Evolutionary conservation across 2,329 filamentous ascomycete genomes (phyloP).

Genomic region (Cladosporium halotolerans): DNA sequence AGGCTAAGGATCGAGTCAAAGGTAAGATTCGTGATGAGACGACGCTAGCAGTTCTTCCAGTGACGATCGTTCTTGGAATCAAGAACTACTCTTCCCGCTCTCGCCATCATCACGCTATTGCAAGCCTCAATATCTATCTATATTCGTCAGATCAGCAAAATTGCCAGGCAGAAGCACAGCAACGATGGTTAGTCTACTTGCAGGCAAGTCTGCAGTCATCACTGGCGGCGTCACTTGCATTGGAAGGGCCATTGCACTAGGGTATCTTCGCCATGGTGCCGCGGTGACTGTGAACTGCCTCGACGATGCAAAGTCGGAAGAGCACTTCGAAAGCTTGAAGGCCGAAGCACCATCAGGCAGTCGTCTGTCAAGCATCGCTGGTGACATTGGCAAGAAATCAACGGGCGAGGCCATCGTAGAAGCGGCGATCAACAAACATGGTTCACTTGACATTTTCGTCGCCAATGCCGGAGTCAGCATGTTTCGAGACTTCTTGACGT

Average conservation of each 20-base stretch:
- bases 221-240: constrained; percentile 84
- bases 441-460: constrained; percentile 61
- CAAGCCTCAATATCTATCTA: no score
- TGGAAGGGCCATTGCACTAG: constrained; percentile 74
- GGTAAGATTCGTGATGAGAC: no score
- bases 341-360: constrained; percentile 1
- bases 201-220: constrained; percentile 73
- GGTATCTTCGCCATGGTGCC: constrained; percentile 68
- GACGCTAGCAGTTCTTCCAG: no score
- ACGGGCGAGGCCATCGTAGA: constrained; percentile 64
- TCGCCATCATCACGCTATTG: no score
- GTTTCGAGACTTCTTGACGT: constrained; percentile 80
- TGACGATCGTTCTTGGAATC: no score
- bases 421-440: constrained; percentile 56
- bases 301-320: constrained; percentile 44
- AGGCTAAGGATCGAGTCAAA: no score
- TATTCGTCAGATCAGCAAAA: no score
- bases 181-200: constrained; percentile 47
- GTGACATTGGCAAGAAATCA: constrained; percentile 69
- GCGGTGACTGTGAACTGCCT: constrained; percentile 77
- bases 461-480: constrained; percentile 84
- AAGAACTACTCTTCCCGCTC: no score
- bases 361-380: constrained; percentile 52
- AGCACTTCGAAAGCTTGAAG: constrained; percentile 38
- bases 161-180: no score